Conservation (phyloP, 2,329 filamentous ascomycete species). For the Pseudofabraea citricarpa region DNA sequence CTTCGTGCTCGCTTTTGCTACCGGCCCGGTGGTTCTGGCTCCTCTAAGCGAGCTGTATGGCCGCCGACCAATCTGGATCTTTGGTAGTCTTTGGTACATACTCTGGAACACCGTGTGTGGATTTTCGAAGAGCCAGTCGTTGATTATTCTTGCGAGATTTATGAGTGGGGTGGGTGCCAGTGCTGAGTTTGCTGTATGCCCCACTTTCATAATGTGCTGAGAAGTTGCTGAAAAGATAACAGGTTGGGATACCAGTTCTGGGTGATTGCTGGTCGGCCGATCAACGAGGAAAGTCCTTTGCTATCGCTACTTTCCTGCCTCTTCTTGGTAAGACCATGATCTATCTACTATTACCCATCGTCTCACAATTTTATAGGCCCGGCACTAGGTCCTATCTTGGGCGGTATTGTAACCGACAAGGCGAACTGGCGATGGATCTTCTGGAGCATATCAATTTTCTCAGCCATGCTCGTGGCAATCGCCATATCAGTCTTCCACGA, state of each 20-base stretch:
- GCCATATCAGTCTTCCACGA: conserved; percentile 42
- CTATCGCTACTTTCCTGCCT: conserved; percentile 18
- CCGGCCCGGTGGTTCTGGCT: conserved; percentile 51
- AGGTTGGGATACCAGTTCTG: conserved; percentile 35
- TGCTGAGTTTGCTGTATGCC: conserved; percentile 37
- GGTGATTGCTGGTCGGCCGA: conserved; percentile 30
- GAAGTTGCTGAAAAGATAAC: background rate
- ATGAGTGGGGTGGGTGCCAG: conserved; percentile 42
- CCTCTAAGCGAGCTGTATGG: conserved; percentile 44
- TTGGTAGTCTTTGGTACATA: conserved; percentile 43
- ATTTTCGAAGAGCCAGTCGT: conserved; percentile 33
- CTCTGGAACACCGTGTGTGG: conserved; percentile 46
- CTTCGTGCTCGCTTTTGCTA: conserved; percentile 40
- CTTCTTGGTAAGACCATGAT: conserved; percentile 58
- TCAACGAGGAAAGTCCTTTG: conserved; percentile 36
- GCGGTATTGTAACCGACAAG: conserved; percentile 40
- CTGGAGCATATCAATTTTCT: conserved; percentile 41
- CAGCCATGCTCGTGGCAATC: conserved; percentile 36
- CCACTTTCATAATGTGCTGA: conserved; percentile 11
- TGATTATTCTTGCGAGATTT: conserved; percentile 37
- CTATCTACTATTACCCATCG: no score
- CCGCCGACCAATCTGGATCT: conserved; percentile 32
- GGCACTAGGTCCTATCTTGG: conserved; percentile 35
- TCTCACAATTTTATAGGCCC: no score
- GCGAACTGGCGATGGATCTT: conserved; percentile 48